These are phyloP conservation scores for Fusarium coffeatum DNA, from an alignment of 2,329 filamentous ascomycete species.

Conservation along the genomic window DNA sequence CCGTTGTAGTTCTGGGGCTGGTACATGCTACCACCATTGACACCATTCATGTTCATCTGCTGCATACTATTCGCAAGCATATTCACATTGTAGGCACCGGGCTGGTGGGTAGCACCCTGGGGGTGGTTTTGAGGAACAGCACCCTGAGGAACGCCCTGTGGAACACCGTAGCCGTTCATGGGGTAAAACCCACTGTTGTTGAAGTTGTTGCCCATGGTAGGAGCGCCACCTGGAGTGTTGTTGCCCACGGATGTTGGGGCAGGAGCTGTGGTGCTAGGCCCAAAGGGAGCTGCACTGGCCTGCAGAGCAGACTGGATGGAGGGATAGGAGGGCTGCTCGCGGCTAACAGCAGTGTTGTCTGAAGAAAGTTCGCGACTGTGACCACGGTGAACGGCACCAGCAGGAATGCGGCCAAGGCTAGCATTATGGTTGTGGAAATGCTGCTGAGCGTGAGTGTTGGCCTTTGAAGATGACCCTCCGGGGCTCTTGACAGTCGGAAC, in stretches of 20 bases:
- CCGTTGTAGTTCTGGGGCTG: slow-evolving; percentile 67
- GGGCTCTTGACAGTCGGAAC: slow-evolving; percentile 84
- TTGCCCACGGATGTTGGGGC: slow-evolving; percentile 47
- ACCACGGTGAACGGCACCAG: slow-evolving; percentile 71
- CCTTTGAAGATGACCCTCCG: slow-evolving; percentile 61
- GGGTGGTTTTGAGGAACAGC: slow-evolving; percentile 19
- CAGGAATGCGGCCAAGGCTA: slow-evolving; percentile 82
- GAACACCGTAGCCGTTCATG: slow-evolving; percentile 46
- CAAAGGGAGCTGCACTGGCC: slow-evolving; percentile 82
- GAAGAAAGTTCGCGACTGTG: slow-evolving; percentile 78
- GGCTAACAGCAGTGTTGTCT: slow-evolving; percentile 56
- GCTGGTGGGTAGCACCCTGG: slow-evolving; percentile 40
- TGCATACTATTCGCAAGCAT: slow-evolving; percentile 77
- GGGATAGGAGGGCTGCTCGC: slow-evolving; percentile 64
- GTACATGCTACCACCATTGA: slow-evolving; percentile 60
- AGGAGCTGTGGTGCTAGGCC: slow-evolving; percentile 62
- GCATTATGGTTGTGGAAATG: slow-evolving; percentile 83
- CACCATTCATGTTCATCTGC: slow-evolving; percentile 68
- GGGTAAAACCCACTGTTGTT: slow-evolving; percentile 51
- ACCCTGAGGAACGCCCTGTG: slow-evolving; percentile 40
- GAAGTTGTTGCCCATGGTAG: slow-evolving; percentile 47
- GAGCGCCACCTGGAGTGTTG: slow-evolving; percentile 41
- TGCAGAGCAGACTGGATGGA: slow-evolving; percentile 80
- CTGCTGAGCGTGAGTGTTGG: slow-evolving; percentile 71
- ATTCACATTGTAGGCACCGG: slow-evolving; percentile 48